phyloP scores from a whole-genome alignment of 768 basidiomycete genomes.

The Lactarius sp. region DNA sequence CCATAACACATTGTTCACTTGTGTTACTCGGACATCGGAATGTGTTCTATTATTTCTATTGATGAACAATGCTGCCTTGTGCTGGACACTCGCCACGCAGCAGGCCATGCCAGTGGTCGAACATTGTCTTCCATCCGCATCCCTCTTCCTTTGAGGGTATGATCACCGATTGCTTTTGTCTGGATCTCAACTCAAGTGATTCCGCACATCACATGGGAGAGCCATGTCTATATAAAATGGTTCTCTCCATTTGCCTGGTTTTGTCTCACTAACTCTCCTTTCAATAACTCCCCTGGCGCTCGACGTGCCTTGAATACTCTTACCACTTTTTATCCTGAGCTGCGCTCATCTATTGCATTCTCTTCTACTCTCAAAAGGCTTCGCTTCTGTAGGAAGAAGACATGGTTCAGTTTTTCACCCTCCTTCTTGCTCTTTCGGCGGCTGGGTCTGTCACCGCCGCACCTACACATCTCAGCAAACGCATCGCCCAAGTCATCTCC shows the following conservation, averaged over 20 bases:
- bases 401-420: slow-evolving; percentile 35
- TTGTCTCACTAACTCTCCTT: background rate
- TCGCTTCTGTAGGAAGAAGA: background rate
- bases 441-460: slow-evolving; percentile 34
- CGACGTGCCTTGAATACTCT: slow-evolving; percentile 11
- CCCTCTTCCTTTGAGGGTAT: background rate
- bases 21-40: background rate
- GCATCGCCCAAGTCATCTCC: slow-evolving; percentile 43
- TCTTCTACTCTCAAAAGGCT: background rate
- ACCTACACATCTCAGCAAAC: slow-evolving; percentile 37
- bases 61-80: background rate
- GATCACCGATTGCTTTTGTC: slow-evolving; percentile 1
- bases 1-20: background rate
- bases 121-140: background rate
- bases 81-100: background rate
- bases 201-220: slow-evolving; percentile 8
- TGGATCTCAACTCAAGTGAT: background rate
- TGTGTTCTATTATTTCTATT: background rate
- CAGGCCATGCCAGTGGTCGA: background rate
- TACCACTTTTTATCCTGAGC: slow-evolving; percentile 8
- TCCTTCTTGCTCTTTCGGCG: slow-evolving; percentile 34
- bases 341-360: slow-evolving; percentile 10
- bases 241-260: background rate
- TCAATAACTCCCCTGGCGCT: slow-evolving; percentile 2
- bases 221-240: slow-evolving; percentile 7